Evolutionary conservation across 257 asterid genomes (phyloP).

Genomic region (Scutellaria barbata): DNA sequence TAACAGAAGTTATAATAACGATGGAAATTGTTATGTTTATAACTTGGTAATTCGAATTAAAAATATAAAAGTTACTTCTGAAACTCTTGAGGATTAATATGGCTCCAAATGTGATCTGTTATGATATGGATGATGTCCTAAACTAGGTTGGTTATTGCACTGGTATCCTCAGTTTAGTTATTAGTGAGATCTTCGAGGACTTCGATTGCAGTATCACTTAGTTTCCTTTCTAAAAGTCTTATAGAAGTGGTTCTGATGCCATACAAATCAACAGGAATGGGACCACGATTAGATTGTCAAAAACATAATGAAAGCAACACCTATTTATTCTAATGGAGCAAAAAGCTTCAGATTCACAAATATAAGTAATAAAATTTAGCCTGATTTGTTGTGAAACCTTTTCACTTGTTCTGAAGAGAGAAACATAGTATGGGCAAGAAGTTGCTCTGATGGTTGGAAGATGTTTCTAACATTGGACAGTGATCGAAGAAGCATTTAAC

Average conservation of each 20-base stretch:
- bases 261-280: background rate
- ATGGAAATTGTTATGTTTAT: constrained; percentile 3
- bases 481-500: too few species aligned
- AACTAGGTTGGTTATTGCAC: background rate
- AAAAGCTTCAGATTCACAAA: background rate
- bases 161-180: background rate
- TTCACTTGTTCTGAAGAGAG: too few species aligned
- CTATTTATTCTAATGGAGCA: background rate
- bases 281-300: background rate
- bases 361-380: background rate
- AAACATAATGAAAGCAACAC: background rate
- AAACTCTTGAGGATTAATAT: background rate
- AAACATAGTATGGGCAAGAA: too few species aligned
- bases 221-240: background rate
- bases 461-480: too few species aligned
- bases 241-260: background rate
- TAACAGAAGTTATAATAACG: background rate
- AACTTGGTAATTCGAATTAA: background rate
- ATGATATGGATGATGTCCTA: background rate
- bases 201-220: background rate
- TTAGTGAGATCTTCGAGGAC: constrained; percentile 4
- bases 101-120: background rate
- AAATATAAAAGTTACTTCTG: background rate
- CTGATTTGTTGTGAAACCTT: background rate
- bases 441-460: too few species aligned